These are phyloP conservation scores for Phellopilus nigrolimitatus DNA, from an alignment of 1,284 basidiomycete genomes.

Conservation along the genomic window DNA sequence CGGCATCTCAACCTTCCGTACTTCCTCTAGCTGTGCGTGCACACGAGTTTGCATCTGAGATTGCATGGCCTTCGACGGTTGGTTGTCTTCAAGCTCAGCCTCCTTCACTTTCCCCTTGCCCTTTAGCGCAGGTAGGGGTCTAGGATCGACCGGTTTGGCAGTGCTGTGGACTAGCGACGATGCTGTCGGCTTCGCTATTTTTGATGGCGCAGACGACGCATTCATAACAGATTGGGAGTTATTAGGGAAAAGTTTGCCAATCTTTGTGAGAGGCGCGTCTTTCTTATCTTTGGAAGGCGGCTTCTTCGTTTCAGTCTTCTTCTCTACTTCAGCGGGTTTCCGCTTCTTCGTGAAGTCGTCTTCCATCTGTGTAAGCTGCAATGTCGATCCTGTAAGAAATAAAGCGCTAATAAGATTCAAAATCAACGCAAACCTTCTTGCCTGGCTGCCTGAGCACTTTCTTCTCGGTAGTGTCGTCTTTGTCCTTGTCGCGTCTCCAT, in stretches of 20 bases:
- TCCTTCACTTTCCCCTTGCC: constrained; percentile 48
- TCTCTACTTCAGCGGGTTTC: constrained; percentile 53
- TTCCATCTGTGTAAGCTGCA: constrained; percentile 31
- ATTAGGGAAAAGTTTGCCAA: constrained; percentile 29
- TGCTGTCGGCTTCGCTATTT: constrained; percentile 29
- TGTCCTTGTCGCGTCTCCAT: constrained; percentile 69
- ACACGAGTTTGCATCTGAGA: constrained; percentile 51
- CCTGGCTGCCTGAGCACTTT: constrained; percentile 42
- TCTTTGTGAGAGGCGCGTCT: constrained; percentile 32
- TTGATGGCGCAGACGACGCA: constrained; percentile 25
- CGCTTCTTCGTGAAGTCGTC: constrained; percentile 71
- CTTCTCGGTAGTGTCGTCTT: constrained; percentile 70
- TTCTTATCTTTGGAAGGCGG: constrained; percentile 43
- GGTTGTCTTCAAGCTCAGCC: constrained; percentile 42
- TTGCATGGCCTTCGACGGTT: constrained; percentile 60
- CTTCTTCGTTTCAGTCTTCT: constrained; percentile 57
- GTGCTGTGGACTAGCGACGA: constrained; percentile 11
- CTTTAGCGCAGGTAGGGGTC: constrained; percentile 23
- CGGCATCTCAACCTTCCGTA: constrained; percentile 42
- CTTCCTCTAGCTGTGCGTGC: constrained; percentile 31
- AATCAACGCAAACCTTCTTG: constrained; percentile 47
- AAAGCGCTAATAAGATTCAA: background rate
- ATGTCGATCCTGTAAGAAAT: constrained; percentile 21
- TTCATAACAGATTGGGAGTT: constrained; percentile 27
- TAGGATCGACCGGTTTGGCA: constrained; percentile 30